Conservation (phyloP, 352 stramenopile species). For the Phytophthora cajani region DNA sequence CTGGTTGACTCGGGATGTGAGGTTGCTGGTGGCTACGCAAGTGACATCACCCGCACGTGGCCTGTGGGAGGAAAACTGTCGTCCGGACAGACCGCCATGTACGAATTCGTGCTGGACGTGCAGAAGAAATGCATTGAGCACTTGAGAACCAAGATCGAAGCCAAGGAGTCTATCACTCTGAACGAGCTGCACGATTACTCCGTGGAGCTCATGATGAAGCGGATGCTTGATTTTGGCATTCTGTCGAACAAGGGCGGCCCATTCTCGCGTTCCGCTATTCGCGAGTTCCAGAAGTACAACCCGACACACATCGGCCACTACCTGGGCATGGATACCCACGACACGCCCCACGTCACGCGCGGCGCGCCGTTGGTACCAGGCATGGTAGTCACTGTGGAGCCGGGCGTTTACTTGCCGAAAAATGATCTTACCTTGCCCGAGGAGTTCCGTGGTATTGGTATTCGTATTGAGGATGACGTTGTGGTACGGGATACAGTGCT, state of each 20-base stretch:
- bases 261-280: conserved; percentile 43
- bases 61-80: conserved; percentile 58
- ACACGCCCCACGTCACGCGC: conserved; percentile 77
- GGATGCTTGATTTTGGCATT: conserved; percentile 70
- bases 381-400: conserved; percentile 88
- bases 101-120: conserved; percentile 81
- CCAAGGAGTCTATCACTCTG: conserved; percentile 61
- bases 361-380: conserved; percentile 61
- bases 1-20: conserved; percentile 87
- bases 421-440: conserved; percentile 65
- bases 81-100: conserved; percentile 61
- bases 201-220: conserved; percentile 72
- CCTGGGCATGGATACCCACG: conserved; percentile 85
- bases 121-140: conserved; percentile 77
- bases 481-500: conserved; percentile 49
- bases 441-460: conserved; percentile 84
- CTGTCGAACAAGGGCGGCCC: conserved; percentile 41
- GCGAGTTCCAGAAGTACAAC: conserved; percentile 84
- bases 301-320: conserved; percentile 89
- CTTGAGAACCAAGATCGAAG: conserved; percentile 51
- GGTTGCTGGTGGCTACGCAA: conserved; percentile 79
- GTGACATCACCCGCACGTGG: conserved; percentile 88
- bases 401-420: conserved; percentile 85
- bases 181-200: conserved; percentile 82
- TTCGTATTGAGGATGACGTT: conserved; percentile 89